phyloP scores from a whole-genome alignment of 257 asterid genomes.

The Cordia subcordata region DNA sequence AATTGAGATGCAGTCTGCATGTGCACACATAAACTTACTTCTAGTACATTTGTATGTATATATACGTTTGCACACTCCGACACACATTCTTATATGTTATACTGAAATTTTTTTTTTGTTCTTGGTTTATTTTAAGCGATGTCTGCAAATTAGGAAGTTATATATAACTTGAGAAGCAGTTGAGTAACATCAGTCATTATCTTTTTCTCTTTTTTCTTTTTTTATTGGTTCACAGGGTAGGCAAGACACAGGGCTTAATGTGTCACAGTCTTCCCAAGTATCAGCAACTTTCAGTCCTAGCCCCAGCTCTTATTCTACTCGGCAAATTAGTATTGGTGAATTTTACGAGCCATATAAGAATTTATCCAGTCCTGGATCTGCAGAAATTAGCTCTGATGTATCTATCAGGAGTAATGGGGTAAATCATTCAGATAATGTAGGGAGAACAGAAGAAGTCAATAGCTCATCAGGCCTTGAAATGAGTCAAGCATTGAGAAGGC shows the following conservation, averaged over 20 bases:
- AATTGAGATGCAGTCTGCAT: no score
- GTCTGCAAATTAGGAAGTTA: no score
- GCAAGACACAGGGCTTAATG: conserved; percentile 34
- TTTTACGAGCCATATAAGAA: conserved; percentile 43
- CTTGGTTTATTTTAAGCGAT: no score
- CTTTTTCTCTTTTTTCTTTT: neutral
- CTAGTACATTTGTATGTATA: no score
- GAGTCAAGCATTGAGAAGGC: conserved; percentile 54
- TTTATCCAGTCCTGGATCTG: conserved; percentile 57
- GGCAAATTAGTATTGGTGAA: conserved; percentile 42
- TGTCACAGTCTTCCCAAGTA: conserved; percentile 43
- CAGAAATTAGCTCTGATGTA: conserved; percentile 55
- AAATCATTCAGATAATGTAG: conserved; percentile 24
- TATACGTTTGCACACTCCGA: no score
- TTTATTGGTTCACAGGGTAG: conserved; percentile 44
- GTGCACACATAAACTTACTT: no score
- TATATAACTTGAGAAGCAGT: neutral
- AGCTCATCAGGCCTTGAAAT: conserved; percentile 45
- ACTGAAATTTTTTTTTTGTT: no score
- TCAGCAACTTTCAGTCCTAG: conserved; percentile 45
- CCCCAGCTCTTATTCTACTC: conserved; percentile 44
- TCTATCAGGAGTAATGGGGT: conserved; percentile 17
- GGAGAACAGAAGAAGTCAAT: conserved; percentile 37
- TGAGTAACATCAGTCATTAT: neutral
- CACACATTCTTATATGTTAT: no score